Percentiles rank a stretch among this genome's conserved stretches.
Evolutionary conservation across 768 basidiomycete species (phyloP).

Genomic region (Collybia nuda): DNA sequence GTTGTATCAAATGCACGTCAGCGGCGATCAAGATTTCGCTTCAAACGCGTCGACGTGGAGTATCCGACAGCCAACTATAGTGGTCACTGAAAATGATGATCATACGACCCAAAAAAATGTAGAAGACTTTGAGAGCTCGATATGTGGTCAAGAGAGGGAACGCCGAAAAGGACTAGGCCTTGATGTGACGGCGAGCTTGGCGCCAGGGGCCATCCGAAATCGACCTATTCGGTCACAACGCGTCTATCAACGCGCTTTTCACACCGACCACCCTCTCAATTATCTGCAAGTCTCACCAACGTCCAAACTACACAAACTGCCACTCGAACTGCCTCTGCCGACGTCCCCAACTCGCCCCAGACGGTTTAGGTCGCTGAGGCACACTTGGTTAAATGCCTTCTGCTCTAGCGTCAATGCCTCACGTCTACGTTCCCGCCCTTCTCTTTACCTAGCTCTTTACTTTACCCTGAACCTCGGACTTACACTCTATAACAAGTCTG

Average conservation of each 20-base stretch:
- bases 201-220: conserved; percentile 10
- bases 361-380: conserved; percentile 3
- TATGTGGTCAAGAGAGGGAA: background rate
- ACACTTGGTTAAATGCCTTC: conserved; percentile 5
- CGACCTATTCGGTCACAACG: conserved; percentile 8
- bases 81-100: background rate
- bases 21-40: conserved; percentile 8
- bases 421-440: conserved; percentile 11
- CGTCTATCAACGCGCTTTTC: conserved; percentile 5
- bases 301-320: background rate
- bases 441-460: conserved; percentile 59
- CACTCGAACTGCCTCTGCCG: conserved; percentile 16
- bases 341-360: conserved; percentile 11
- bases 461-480: conserved; percentile 90
- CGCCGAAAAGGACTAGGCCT: background rate
- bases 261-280: conserved; percentile 3
- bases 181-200: background rate
- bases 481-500: conserved; percentile 93
- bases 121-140: background rate
- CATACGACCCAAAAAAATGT: background rate
- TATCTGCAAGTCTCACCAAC: background rate
- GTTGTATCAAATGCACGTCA: conserved; percentile 1
- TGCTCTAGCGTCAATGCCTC: conserved; percentile 5
- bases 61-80: background rate
- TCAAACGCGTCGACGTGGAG: conserved; percentile 11